phyloP scores from a whole-genome alignment of 2,329 filamentous ascomycete genomes.

The Chaetoscypha palmicola region DNA sequence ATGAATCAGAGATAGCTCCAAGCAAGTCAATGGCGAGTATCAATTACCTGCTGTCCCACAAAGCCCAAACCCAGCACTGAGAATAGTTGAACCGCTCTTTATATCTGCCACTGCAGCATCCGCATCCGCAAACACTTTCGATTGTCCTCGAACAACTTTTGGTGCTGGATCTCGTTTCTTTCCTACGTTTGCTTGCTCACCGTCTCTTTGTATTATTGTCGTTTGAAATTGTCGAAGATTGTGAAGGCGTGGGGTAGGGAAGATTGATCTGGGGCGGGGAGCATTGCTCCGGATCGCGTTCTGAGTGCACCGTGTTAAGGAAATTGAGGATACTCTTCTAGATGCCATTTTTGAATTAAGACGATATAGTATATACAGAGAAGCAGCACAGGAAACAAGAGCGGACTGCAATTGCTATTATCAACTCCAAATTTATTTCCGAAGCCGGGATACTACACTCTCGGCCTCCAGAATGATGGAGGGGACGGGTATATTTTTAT shows the following conservation, averaged over 20 bases:
- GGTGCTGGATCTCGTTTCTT: conserved; percentile 21
- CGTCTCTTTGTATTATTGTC: conserved; percentile 11
- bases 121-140: conserved; percentile 25
- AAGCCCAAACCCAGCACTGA: conserved; percentile 77
- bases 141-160: conserved; percentile 18
- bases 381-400: not conserved
- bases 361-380: not conserved
- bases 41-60: conserved; percentile 64
- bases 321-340: conserved; percentile 17
- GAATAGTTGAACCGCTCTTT: conserved; percentile 56
- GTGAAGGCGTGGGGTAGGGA: conserved; percentile 5
- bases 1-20: conserved; percentile 1
- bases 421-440: not conserved
- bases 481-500: conserved; percentile 11
- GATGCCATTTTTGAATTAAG: conserved; percentile 15
- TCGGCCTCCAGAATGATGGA: not conserved
- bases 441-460: conserved; percentile 2
- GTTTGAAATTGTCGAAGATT: conserved; percentile 14
- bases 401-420: not conserved
- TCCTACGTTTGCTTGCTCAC: conserved; percentile 20
- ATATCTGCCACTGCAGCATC: conserved; percentile 26
- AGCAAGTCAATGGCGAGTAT: conserved; percentile 1
- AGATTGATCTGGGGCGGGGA: conserved; percentile 9
- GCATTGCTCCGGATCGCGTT: conserved; percentile 7
- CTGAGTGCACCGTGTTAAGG: conserved; percentile 12